These are phyloP conservation scores for Amoeboradix gromovi DNA, from an alignment of 371 early-diverging fungal genomes.

Conservation along the genomic window DNA sequence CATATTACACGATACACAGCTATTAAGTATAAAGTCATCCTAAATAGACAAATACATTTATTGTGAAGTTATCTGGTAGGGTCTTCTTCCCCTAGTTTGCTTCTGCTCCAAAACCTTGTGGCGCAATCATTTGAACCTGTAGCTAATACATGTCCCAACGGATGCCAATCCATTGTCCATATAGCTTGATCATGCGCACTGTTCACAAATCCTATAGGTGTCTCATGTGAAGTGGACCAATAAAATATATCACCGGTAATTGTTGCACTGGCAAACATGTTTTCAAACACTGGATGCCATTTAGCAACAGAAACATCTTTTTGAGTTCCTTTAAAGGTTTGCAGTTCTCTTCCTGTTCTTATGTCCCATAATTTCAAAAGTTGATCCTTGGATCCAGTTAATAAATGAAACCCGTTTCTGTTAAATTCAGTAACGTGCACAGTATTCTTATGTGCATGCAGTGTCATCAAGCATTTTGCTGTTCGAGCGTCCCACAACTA, in stretches of 20 bases:
- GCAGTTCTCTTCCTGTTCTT: slow-evolving; percentile 74
- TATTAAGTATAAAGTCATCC: no score
- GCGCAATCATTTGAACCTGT: slow-evolving; percentile 91
- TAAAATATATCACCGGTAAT: slow-evolving; percentile 74
- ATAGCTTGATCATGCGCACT: slow-evolving; percentile 77
- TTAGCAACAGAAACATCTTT: slow-evolving; percentile 74
- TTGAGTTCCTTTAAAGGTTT: slow-evolving; percentile 63
- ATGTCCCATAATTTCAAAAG: slow-evolving; percentile 83
- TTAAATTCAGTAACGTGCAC: slow-evolving; percentile 78
- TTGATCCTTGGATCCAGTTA: slow-evolving; percentile 84
- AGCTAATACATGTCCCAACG: slow-evolving; percentile 85
- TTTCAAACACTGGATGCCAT: slow-evolving; percentile 85
- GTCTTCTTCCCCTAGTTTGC: slow-evolving; percentile 37
- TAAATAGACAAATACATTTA: no score
- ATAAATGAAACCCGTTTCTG: slow-evolving; percentile 85
- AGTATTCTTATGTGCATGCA: slow-evolving; percentile 94
- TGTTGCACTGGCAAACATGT: slow-evolving; percentile 73
- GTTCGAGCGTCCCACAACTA: slow-evolving; percentile 91
- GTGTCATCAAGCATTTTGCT: slow-evolving; percentile 53
- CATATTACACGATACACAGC: no score
- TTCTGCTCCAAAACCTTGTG: slow-evolving; percentile 92
- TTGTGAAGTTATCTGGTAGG: neutral
- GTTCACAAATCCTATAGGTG: slow-evolving; percentile 39
- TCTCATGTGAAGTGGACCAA: slow-evolving; percentile 40
- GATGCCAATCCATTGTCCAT: slow-evolving; percentile 98